These are phyloP conservation scores for Cutaneotrichosporon sp. DNA, from an alignment of 1,284 basidiomycete genomes.

Conservation along the genomic window DNA sequence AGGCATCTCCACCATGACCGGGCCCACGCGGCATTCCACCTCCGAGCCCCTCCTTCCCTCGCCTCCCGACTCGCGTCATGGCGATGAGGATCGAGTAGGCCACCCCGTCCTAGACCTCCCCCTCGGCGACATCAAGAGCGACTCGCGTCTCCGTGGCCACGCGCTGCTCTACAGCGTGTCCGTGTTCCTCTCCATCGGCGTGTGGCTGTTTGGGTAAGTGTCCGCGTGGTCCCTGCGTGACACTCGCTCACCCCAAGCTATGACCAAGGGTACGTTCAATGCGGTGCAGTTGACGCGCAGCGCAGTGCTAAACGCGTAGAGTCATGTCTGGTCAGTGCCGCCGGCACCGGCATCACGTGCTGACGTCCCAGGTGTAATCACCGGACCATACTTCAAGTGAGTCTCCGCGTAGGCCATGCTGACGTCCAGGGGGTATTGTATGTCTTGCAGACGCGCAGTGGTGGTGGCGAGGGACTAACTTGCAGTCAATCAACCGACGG, in stretches of 20 bases:
- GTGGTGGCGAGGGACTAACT: slow-evolving; percentile 14
- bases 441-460: slow-evolving; percentile 7
- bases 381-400: slow-evolving; percentile 79
- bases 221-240: not conserved
- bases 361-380: slow-evolving; percentile 72
- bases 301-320: slow-evolving; percentile 13
- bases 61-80: not conserved
- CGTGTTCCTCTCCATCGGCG: slow-evolving; percentile 56
- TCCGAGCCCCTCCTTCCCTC: slow-evolving; percentile 7
- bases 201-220: slow-evolving; percentile 64
- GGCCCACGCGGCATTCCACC: not conserved
- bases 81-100: not conserved
- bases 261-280: slow-evolving; percentile 76
- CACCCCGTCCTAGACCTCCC: slow-evolving; percentile 1
- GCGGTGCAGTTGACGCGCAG: not conserved
- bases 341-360: not conserved
- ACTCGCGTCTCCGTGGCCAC: slow-evolving; percentile 58
- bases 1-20: slow-evolving; percentile 4
- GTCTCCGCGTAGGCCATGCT: slow-evolving; percentile 19
- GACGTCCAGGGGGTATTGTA: slow-evolving; percentile 36
- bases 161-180: slow-evolving; percentile 61
- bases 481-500: slow-evolving; percentile 68
- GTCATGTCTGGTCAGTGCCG: slow-evolving; percentile 50
- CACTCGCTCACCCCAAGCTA: slow-evolving; percentile 56
- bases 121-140: slow-evolving; percentile 8